Evolutionary conservation across 1,284 basidiomycete species (phyloP).

Genomic region (Boletus sp.): DNA sequence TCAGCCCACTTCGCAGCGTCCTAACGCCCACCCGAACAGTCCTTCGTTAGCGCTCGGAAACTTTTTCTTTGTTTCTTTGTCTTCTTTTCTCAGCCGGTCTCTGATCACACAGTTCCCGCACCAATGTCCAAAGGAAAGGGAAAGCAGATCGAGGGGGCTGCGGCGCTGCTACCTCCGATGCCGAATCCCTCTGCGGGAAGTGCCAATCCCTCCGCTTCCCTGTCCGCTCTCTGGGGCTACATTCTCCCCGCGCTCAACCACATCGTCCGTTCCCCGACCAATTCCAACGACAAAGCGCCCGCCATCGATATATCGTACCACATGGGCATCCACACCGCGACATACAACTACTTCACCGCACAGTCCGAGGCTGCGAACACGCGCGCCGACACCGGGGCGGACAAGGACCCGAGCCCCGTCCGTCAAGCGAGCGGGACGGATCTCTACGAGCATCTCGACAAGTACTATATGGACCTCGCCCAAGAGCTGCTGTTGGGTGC

Average conservation of each 20-base stretch:
- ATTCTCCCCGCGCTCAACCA: conserved; percentile 73
- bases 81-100: not conserved
- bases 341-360: conserved; percentile 78
- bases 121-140: conserved; percentile 37
- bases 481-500: conserved; percentile 63
- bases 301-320: conserved; percentile 72
- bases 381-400: conserved; percentile 19
- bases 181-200: conserved; percentile 63
- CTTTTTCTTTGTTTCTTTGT: not conserved
- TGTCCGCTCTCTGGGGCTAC: conserved; percentile 73
- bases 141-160: conserved; percentile 27
- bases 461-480: conserved; percentile 61
- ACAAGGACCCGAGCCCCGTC: conserved; percentile 27
- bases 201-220: conserved; percentile 71
- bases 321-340: conserved; percentile 75
- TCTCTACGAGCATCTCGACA: conserved; percentile 71
- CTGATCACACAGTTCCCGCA: not conserved
- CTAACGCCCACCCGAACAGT: conserved; percentile 9
- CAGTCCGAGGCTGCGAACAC: conserved; percentile 52
- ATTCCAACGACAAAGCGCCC: conserved; percentile 60
- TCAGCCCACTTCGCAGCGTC: conserved; percentile 3
- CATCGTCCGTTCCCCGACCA: conserved; percentile 69
- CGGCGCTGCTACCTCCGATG: conserved; percentile 42
- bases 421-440: conserved; percentile 56
- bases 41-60: conserved; percentile 10